Evolutionary conservation across 257 asterid genomes (phyloP).

Genomic region (Orobanche coerulescens): DNA sequence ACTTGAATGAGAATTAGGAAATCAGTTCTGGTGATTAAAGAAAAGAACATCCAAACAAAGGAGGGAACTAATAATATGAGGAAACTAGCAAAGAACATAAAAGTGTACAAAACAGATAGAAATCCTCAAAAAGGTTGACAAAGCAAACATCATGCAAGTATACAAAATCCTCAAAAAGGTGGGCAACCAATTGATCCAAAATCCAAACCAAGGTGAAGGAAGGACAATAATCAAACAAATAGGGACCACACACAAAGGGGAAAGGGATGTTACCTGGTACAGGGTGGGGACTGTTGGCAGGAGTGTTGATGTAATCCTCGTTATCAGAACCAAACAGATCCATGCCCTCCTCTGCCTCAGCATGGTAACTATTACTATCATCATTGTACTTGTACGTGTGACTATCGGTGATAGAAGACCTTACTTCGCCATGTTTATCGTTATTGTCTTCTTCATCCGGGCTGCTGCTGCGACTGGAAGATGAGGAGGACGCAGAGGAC

Average conservation of each 20-base stretch:
- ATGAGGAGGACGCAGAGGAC: constrained; percentile 45
- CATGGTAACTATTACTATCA: constrained; percentile 20
- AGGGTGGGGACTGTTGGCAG: constrained; percentile 47
- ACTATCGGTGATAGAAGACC: constrained; percentile 25
- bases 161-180: background rate
- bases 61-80: background rate
- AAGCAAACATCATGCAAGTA: background rate
- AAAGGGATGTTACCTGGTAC: constrained; percentile 60
- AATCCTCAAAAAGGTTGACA: background rate
- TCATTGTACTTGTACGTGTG: constrained; percentile 17
- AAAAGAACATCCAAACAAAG: background rate
- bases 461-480: constrained; percentile 52
- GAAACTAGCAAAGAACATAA: background rate
- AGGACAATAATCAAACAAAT: background rate
- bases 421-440: constrained; percentile 50
- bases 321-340: constrained; percentile 95
- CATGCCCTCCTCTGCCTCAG: constrained; percentile 44
- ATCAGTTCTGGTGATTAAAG: background rate
- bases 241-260: background rate
- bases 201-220: background rate
- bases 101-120: background rate
- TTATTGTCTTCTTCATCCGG: constrained; percentile 36
- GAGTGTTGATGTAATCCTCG: constrained; percentile 68
- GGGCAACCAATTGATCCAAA: constrained; percentile 5
- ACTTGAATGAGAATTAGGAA: background rate